A percentile compares a stretch with the other conserved stretches of the same genome.
These are phyloP conservation scores for Pinus tabuliformis DNA, from an alignment of 75 land plant genomes.

Conservation along the genomic window DNA sequence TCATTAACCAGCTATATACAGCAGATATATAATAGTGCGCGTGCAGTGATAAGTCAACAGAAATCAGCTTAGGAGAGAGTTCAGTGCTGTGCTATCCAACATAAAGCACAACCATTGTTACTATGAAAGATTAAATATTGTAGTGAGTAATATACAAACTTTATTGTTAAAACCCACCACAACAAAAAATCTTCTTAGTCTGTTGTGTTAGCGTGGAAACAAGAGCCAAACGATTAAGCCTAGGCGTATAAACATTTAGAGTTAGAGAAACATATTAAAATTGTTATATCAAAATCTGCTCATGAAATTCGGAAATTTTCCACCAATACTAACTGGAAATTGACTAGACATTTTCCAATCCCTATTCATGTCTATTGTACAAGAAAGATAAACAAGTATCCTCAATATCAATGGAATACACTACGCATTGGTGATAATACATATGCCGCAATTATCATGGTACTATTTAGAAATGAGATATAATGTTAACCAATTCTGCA, in stretches of 20 bases:
- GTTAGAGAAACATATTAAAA: not conserved
- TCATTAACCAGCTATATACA: too few species aligned
- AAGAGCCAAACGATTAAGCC: too few species aligned
- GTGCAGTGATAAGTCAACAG: too few species aligned
- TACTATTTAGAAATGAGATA: not conserved
- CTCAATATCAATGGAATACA: not conserved
- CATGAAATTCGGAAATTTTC: not conserved
- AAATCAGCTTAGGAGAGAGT: too few species aligned
- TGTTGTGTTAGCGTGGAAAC: too few species aligned
- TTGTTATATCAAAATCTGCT: not conserved
- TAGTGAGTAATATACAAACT: too few species aligned
- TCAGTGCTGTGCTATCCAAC: too few species aligned
- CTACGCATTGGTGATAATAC: not conserved
- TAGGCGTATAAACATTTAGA: not conserved
- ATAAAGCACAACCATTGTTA: too few species aligned
- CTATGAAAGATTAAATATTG: too few species aligned
- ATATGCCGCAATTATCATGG: not conserved
- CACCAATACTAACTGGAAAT: not conserved
- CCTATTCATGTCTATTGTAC: not conserved
- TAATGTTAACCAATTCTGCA: not conserved
- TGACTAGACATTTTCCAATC: not conserved
- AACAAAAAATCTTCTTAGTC: too few species aligned
- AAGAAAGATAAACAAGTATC: not conserved
- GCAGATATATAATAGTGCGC: too few species aligned
- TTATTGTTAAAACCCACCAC: too few species aligned